A percentile compares a stretch with the other conserved stretches of the same genome.
phyloP scores from a whole-genome alignment of 371 early-diverging fungal species.

The Syncephalastrum racemosum region DNA sequence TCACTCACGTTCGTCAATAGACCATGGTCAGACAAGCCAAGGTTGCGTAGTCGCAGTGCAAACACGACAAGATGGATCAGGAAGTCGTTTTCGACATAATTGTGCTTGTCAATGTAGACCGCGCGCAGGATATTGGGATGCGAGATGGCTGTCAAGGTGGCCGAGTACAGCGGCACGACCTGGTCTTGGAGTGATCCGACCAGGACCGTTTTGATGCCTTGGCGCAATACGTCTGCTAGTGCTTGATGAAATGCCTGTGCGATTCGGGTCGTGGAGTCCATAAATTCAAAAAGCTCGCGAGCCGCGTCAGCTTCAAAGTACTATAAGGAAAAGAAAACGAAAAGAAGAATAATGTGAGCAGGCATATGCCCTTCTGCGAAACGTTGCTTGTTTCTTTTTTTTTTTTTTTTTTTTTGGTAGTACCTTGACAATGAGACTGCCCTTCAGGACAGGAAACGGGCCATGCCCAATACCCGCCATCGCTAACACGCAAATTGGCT shows the following conservation, averaged over 20 bases:
- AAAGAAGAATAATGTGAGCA: background rate
- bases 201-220: slow-evolving; percentile 68
- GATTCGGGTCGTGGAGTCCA: slow-evolving; percentile 69
- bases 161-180: slow-evolving; percentile 93
- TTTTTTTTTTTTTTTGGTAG: background rate
- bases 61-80: slow-evolving; percentile 81
- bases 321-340: slow-evolving; percentile 16
- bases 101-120: slow-evolving; percentile 80
- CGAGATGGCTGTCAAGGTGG: slow-evolving; percentile 76
- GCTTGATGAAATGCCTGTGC: slow-evolving; percentile 67
- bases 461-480: slow-evolving; percentile 94
- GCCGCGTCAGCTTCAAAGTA: slow-evolving; percentile 92
- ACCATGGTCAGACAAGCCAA: slow-evolving; percentile 82
- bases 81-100: slow-evolving; percentile 77
- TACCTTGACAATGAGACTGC: slow-evolving; percentile 72
- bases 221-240: slow-evolving; percentile 61
- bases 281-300: slow-evolving; percentile 89
- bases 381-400: background rate
- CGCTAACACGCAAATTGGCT: slow-evolving; percentile 75
- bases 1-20: slow-evolving; percentile 83
- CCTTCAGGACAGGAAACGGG: slow-evolving; percentile 81
- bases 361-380: background rate
- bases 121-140: slow-evolving; percentile 90
- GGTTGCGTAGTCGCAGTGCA: slow-evolving; percentile 79
- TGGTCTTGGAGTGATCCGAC: slow-evolving; percentile 88